Evolutionary conservation across 1,284 basidiomycete species (phyloP).

Genomic region (Fomitopsis palustris): DNA sequence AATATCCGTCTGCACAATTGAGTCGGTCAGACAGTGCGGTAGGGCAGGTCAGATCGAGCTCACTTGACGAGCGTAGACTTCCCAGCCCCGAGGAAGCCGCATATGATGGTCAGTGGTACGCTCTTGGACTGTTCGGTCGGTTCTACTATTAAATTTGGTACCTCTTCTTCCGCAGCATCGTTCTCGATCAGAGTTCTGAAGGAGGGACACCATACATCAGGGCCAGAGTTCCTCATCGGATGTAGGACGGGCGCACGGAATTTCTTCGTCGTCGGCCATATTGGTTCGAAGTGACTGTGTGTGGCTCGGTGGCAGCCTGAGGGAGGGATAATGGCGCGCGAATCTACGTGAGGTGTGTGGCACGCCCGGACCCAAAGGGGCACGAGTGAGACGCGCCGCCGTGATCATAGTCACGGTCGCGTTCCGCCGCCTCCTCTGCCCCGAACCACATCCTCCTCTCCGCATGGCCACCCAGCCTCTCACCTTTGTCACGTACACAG

Average conservation of each 20-base stretch:
- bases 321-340: background rate
- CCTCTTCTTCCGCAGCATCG: background rate
- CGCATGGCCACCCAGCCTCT: background rate
- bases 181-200: conserved; percentile 46
- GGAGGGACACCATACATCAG: background rate
- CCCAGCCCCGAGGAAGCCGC: conserved; percentile 88
- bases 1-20: conserved; percentile 66
- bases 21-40: background rate
- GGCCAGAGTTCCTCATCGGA: background rate
- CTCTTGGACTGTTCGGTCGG: conserved; percentile 21
- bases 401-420: conserved; percentile 1
- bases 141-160: background rate
- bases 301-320: too few species aligned
- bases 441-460: background rate
- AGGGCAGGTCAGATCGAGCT: conserved; percentile 16
- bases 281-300: background rate
- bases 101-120: conserved; percentile 87
- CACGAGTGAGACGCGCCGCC: background rate
- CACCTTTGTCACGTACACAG: background rate
- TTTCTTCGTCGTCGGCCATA: conserved; percentile 23
- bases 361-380: background rate
- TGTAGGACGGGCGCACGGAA: conserved; percentile 19
- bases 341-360: background rate
- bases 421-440: conserved; percentile 2
- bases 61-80: conserved; percentile 86